A percentile compares a stretch with the other conserved stretches of the same genome.
Conservation (phyloP, 257 asterid genomes). For the Fraxinus pennsylvanica region DNA sequence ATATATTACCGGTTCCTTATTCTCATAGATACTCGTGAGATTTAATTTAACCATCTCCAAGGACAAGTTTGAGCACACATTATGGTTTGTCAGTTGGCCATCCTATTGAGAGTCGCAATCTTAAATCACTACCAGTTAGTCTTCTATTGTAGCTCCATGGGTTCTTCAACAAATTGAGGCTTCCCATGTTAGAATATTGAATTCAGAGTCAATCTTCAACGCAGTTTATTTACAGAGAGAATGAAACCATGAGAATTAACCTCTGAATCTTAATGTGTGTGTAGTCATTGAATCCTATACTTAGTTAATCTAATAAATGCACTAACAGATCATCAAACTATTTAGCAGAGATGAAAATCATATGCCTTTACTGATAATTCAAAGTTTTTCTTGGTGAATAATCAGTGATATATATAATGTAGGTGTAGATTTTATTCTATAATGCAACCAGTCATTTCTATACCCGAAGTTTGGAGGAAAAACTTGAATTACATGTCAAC, state of each 20-base stretch:
- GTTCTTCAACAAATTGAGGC: neutral
- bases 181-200: neutral
- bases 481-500: neutral
- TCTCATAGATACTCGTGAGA: neutral
- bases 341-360: neutral
- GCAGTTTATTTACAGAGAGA: neutral
- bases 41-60: too few relatives aligned
- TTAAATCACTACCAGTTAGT: neutral
- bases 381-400: neutral
- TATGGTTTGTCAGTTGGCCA: neutral
- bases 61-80: too few relatives aligned
- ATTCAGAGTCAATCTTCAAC: neutral
- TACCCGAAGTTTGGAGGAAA: neutral
- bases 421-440: neutral
- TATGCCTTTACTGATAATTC: neutral
- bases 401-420: neutral
- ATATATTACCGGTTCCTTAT: neutral
- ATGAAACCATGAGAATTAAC: neutral
- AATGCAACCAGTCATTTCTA: neutral
- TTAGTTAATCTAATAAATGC: neutral
- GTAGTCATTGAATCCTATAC: neutral
- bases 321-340: neutral
- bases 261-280: neutral
- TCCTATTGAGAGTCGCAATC: neutral
- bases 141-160: neutral